Evolutionary conservation across 164 flowering plant genomes (phyloP).

Genomic region (Berberis thunbergii): DNA sequence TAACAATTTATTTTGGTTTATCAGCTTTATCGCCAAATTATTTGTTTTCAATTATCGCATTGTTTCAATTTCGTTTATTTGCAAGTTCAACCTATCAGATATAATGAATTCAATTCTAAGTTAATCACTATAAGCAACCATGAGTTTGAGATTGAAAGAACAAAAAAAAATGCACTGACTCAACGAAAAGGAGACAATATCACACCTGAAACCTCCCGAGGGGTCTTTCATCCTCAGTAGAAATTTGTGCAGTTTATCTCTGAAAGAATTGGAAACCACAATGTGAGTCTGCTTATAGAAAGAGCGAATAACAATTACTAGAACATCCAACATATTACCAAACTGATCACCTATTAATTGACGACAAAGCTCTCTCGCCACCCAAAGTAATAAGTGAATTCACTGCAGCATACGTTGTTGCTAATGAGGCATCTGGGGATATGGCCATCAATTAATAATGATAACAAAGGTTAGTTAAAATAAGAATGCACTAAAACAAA

Average conservation of each 20-base stretch:
- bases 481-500: neutral
- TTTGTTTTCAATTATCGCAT: too few relatives aligned
- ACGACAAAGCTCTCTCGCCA: constrained; percentile 55
- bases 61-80: too few relatives aligned
- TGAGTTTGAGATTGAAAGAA: too few relatives aligned
- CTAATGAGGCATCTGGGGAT: constrained; percentile 79
- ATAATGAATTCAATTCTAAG: too few relatives aligned
- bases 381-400: constrained; percentile 87
- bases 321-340: constrained; percentile 4
- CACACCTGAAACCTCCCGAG: constrained; percentile 81
- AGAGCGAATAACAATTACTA: neutral
- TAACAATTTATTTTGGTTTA: too few relatives aligned
- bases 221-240: constrained; percentile 70
- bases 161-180: neutral
- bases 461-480: neutral
- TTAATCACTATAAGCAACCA: too few relatives aligned
- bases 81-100: too few relatives aligned
- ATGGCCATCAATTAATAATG: neutral
- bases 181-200: neutral
- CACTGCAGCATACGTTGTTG: constrained; percentile 97
- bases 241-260: constrained; percentile 55
- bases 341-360: constrained; percentile 80
- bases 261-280: constrained; percentile 17
- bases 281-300: constrained; percentile 7
- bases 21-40: too few relatives aligned